Conservation (phyloP, 495 filamentous ascomycete genomes). For the Aspergillus avenaceus region DNA sequence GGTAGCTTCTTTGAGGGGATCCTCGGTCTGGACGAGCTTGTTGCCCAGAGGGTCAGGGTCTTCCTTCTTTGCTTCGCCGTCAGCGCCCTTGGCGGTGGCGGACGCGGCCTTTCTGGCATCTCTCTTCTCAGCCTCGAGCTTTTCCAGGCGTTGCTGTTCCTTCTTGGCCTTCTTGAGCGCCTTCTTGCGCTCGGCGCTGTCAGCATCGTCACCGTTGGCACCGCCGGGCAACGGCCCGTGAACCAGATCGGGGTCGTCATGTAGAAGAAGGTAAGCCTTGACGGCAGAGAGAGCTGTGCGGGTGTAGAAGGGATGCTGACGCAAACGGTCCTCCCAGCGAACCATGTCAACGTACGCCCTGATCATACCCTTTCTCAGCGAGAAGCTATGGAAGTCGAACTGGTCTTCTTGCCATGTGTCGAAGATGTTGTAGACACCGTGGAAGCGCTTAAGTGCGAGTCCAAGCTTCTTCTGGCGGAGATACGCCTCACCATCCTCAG, state of each 20-base stretch:
- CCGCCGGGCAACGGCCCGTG: slow-evolving; percentile 54
- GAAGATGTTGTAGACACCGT: slow-evolving; percentile 83
- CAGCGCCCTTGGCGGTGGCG: slow-evolving; percentile 48
- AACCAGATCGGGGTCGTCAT: slow-evolving; percentile 69
- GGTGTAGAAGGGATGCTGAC: slow-evolving; percentile 90
- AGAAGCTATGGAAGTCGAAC: slow-evolving; percentile 98
- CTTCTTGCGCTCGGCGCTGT: slow-evolving; percentile 80
- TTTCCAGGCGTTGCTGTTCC: slow-evolving; percentile 79
- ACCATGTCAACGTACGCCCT: slow-evolving; percentile 94
- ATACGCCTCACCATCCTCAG: slow-evolving; percentile 91
- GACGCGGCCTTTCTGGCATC: slow-evolving; percentile 52
- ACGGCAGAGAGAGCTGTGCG: slow-evolving; percentile 81
- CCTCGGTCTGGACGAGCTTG: slow-evolving; percentile 70
- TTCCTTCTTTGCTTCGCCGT: slow-evolving; percentile 65
- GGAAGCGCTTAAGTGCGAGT: slow-evolving; percentile 87
- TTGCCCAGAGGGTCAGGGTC: slow-evolving; percentile 83
- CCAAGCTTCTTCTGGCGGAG: slow-evolving; percentile 76
- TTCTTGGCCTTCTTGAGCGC: slow-evolving; percentile 92
- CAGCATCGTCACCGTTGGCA: slow-evolving; percentile 43
- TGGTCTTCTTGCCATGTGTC: slow-evolving; percentile 98
- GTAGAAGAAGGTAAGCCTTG: slow-evolving; percentile 71
- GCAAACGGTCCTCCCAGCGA: slow-evolving; percentile 86
- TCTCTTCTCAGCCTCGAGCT: slow-evolving; percentile 76
- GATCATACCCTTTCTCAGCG: slow-evolving; percentile 89
- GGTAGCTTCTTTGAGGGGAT: slow-evolving; percentile 79